Percentiles rank a stretch among this genome's conserved stretches.
Conservation (phyloP, 768 basidiomycete genomes). For the Clavaria fumosa region DNA sequence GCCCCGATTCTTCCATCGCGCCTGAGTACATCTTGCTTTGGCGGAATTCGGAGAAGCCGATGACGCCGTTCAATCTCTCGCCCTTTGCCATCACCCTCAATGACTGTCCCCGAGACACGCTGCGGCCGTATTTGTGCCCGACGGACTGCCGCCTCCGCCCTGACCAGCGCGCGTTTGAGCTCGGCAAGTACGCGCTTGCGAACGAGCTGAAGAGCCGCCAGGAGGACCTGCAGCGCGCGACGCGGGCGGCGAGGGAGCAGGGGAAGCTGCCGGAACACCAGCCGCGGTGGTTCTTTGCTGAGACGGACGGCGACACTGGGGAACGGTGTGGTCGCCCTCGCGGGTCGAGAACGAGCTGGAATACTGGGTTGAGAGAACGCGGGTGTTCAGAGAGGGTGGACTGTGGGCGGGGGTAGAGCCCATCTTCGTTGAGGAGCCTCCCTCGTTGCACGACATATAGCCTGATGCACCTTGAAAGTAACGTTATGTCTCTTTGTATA, state of each 20-base stretch:
- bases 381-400: conserved; percentile 32
- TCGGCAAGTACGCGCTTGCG: conserved; percentile 71
- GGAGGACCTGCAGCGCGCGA: conserved; percentile 71
- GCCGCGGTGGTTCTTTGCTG: conserved; percentile 77
- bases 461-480: background rate
- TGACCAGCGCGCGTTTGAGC: conserved; percentile 89
- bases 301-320: conserved; percentile 77
- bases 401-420: conserved; percentile 58
- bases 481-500: background rate
- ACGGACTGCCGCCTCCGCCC: conserved; percentile 89
- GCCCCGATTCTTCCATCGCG: conserved; percentile 26
- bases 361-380: conserved; percentile 76
- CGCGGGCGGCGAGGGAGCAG: conserved; percentile 58
- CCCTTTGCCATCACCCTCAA: conserved; percentile 91
- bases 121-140: conserved; percentile 62
- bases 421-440: conserved; percentile 72
- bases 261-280: conserved; percentile 56
- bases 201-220: conserved; percentile 66
- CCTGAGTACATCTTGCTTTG: conserved; percentile 78
- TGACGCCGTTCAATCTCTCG: conserved; percentile 85
- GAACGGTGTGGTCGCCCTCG: conserved; percentile 78
- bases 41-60: conserved; percentile 77
- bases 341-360: conserved; percentile 37
- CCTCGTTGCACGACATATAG: no score
- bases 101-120: conserved; percentile 56